Percentiles rank a stretch among this genome's conserved stretches.
These are phyloP conservation scores for Wallacemonas sp. DNA, from an alignment of 208 protist genomes.

Conservation along the genomic window DNA sequence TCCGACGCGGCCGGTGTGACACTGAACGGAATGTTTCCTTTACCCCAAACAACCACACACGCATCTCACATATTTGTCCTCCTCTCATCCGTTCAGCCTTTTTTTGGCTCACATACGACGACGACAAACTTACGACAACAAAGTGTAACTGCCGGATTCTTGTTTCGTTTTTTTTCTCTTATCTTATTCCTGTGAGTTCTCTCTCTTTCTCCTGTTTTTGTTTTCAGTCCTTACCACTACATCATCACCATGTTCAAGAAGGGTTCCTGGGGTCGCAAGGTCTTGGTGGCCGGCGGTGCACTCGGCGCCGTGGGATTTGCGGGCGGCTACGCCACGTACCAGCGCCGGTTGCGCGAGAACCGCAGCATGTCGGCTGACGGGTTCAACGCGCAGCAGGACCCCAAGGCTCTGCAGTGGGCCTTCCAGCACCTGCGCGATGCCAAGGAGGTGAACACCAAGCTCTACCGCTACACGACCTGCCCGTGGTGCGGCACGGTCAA, in stretches of 20 bases:
- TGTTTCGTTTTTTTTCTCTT: too few relatives aligned
- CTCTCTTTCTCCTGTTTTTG: too few relatives aligned
- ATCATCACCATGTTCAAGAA: conserved; percentile 61
- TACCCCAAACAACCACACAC: too few relatives aligned
- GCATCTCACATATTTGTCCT: too few relatives aligned
- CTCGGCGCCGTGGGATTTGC: conserved; percentile 39
- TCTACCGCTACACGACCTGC: conserved; percentile 91
- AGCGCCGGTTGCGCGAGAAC: conserved; percentile 81
- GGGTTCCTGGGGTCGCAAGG: conserved; percentile 44
- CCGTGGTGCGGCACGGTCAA: conserved; percentile 91
- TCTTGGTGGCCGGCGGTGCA: conserved; percentile 34
- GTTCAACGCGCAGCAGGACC: conserved; percentile 79
- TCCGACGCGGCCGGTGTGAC: too few relatives aligned
- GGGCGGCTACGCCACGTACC: conserved; percentile 71
- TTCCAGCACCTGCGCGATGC: conserved; percentile 49
- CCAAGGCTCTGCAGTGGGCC: conserved; percentile 45
- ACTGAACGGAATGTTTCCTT: too few relatives aligned
- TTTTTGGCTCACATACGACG: too few relatives aligned
- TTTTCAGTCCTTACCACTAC: too few relatives aligned
- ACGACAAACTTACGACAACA: too few relatives aligned
- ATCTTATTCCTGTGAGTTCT: too few relatives aligned
- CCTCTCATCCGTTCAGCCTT: too few relatives aligned
- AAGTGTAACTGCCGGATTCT: too few relatives aligned
- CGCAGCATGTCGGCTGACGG: conserved; percentile 66
- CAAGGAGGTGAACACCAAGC: conserved; percentile 39